Evolutionary conservation across 805 yeast species (phyloP).

Genomic region (Ogataea siamensis): DNA sequence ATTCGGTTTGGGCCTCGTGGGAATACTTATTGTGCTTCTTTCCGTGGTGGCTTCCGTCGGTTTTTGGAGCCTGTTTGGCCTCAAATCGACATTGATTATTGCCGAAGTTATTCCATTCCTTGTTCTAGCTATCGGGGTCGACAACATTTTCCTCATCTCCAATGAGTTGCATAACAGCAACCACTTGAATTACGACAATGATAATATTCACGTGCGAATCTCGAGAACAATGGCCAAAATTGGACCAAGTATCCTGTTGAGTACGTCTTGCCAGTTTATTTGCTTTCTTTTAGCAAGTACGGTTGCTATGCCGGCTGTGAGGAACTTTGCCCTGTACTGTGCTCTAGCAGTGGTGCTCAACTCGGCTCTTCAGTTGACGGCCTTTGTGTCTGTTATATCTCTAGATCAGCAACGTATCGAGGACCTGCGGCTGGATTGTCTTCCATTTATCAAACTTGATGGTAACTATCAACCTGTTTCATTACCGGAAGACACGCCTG

Average conservation of each 20-base stretch:
- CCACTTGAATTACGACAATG: slow-evolving; percentile 35
- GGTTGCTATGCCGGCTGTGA: slow-evolving; percentile 95
- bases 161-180: slow-evolving; percentile 68
- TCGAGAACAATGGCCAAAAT: slow-evolving; percentile 65
- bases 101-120: slow-evolving; percentile 96
- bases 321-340: slow-evolving; percentile 87
- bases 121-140: slow-evolving; percentile 93
- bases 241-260: slow-evolving; percentile 83
- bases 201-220: slow-evolving; percentile 56
- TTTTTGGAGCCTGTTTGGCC: slow-evolving; percentile 66
- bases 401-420: slow-evolving; percentile 65
- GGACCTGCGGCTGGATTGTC: slow-evolving; percentile 54
- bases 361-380: slow-evolving; percentile 74
- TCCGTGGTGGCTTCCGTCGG: slow-evolving; percentile 87
- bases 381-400: slow-evolving; percentile 69
- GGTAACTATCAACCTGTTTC: slow-evolving; percentile 10
- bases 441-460: slow-evolving; percentile 50
- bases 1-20: slow-evolving; percentile 76
- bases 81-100: slow-evolving; percentile 85
- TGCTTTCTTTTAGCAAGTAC: slow-evolving; percentile 76
- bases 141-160: slow-evolving; percentile 82
- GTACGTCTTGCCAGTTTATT: slow-evolving; percentile 73
- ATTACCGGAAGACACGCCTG: slow-evolving; percentile 12
- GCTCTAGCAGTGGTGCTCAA: slow-evolving; percentile 82
- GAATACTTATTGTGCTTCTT: slow-evolving; percentile 74